Base-by-base conservation (phyloP, 1,284 basidiomycete genomes). In the Sporisorium sorghi region DNA sequence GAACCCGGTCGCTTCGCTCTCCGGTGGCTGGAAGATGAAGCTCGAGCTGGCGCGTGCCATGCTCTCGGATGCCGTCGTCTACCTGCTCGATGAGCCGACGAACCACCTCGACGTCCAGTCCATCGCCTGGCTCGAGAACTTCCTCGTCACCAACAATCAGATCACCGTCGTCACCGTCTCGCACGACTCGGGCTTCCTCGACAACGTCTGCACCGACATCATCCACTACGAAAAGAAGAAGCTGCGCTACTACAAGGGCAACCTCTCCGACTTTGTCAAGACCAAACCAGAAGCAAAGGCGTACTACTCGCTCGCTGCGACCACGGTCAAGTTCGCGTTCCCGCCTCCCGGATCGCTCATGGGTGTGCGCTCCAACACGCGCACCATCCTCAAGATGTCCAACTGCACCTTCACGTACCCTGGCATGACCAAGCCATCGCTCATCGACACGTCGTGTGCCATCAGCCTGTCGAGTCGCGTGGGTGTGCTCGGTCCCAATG, bases 21-120 rank as follows among this genome's bases (percentile, higher is more conserved):
- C 94, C 21, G 97, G 97, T 85, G 96, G 97, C 54, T 99, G 96
- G 96, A 99, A 99, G 88, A 99, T 99, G 96, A 93, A 94, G 83
- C 81, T 88, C 85, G 87, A 89, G 94, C 71, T 96, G 92, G 87
- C 89, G 92, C 69, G 76, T 37, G 77, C 80, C 24, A 78, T 78
- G 77, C 67, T 78, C 44, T 74, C 78, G 23, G 76, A 76, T 32
- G 97, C 95, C 39, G 94, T 97, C 86, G 89, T 97, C 56, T 88
- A 97, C 49, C 88, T 98, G 58, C 90, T 98, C 55, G 93, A 94
- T 84, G 86, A 94, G 90, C 94, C 94, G 77, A 97, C 94, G 63
- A 97, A 97, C 88, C 65, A 70, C 53, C 67, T 84, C 51, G 82
- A 98, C 85, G 91, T 92, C 54, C 88, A 88, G 63, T 97, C 95